Evolutionary conservation across 1,284 basidiomycete genomes (phyloP).

Genomic region (Puccinia novopanici): DNA sequence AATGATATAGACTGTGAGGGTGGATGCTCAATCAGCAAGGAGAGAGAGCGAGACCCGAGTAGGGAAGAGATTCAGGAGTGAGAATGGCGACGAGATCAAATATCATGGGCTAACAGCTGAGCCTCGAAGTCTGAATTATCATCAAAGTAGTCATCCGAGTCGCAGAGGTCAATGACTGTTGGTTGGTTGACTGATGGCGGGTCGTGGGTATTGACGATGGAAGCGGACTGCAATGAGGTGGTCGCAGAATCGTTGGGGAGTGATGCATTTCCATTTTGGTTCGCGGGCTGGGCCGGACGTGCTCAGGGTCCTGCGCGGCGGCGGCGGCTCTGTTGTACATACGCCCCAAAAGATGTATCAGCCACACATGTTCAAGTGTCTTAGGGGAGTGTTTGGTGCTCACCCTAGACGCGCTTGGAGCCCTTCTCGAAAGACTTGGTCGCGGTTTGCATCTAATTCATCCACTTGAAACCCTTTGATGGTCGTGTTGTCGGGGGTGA

Average conservation of each 20-base stretch:
- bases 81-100: not conserved
- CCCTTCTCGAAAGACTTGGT: constrained; percentile 51
- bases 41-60: too few species aligned
- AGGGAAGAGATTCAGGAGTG: not conserved
- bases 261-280: constrained; percentile 6
- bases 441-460: constrained; percentile 50
- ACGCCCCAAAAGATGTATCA: not conserved
- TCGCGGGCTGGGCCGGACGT: not conserved
- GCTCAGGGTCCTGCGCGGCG: not conserved
- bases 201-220: constrained; percentile 26
- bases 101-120: constrained; percentile 22
- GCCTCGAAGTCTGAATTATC: constrained; percentile 47
- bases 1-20: too few species aligned
- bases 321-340: not conserved
- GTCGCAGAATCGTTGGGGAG: constrained; percentile 2
- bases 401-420: constrained; percentile 51
- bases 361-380: too few species aligned
- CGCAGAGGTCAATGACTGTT: constrained; percentile 18
- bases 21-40: too few species aligned
- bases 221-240: not conserved
- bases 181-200: constrained; percentile 27
- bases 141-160: constrained; percentile 49
- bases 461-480: constrained; percentile 53
- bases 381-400: too few species aligned
- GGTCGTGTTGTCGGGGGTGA: constrained; percentile 52